A percentile compares a stretch with the other conserved stretches of the same genome.
phyloP scores from a whole-genome alignment of 169 alveolate species.

The Plasmodium fragile region DNA sequence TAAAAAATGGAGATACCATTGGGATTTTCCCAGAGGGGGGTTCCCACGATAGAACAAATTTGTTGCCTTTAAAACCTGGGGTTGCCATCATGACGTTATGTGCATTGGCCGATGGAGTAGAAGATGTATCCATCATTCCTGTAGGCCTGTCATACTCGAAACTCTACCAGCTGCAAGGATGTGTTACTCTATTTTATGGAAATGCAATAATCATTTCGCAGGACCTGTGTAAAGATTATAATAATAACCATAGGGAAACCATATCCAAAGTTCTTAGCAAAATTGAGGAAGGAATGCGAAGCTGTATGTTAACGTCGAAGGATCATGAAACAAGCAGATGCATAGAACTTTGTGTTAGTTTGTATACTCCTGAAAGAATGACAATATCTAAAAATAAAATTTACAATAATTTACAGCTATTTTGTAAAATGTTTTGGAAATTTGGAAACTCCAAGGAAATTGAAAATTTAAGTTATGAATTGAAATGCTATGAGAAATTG shows the following conservation, averaged over 20 bases:
- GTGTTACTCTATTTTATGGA: slow-evolving; percentile 90
- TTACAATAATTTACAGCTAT: slow-evolving; percentile 85
- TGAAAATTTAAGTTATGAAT: slow-evolving; percentile 81
- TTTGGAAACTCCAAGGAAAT: slow-evolving; percentile 85
- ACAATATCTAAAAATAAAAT: slow-evolving; percentile 87
- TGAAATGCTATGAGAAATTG: slow-evolving; percentile 86
- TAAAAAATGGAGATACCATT: slow-evolving; percentile 91
- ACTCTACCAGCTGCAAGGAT: slow-evolving; percentile 88
- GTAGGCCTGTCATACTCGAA: slow-evolving; percentile 90
- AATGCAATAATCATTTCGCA: slow-evolving; percentile 87
- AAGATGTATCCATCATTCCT: slow-evolving; percentile 91
- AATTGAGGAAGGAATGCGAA: slow-evolving; percentile 86
- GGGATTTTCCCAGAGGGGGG: slow-evolving; percentile 98
- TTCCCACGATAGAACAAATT: slow-evolving; percentile 95
- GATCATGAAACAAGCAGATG: slow-evolving; percentile 85
- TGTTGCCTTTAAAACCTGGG: slow-evolving; percentile 96
- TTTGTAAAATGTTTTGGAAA: slow-evolving; percentile 89
- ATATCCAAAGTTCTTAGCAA: slow-evolving; percentile 81
- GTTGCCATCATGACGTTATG: slow-evolving; percentile 94
- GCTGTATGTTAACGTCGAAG: slow-evolving; percentile 88
- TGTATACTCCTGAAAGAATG: slow-evolving; percentile 92
- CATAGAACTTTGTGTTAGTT: slow-evolving; percentile 86
- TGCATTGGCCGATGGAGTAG: slow-evolving; percentile 94
- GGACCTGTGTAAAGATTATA: slow-evolving; percentile 84
- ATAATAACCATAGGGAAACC: slow-evolving; percentile 82